Base-by-base conservation (phyloP, 2,329 filamentous ascomycete genomes). In the Fusarium mangiferae region DNA sequence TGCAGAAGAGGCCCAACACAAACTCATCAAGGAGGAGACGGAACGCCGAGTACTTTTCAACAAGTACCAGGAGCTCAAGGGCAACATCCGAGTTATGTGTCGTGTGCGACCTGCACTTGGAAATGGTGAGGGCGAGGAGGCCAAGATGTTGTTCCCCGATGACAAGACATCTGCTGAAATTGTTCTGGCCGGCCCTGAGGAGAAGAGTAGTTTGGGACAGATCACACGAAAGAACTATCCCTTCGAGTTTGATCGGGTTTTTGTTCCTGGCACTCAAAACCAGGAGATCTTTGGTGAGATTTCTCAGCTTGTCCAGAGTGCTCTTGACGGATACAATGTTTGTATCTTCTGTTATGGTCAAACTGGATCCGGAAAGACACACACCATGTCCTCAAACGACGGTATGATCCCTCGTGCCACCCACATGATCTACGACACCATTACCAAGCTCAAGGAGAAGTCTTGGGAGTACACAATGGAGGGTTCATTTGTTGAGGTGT, bases 271-370 rank as follows among this genome's bases (percentile, higher is more conserved):
- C 0, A 90, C 92, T 4, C 89, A 92, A 75, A 99, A 99, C 80
- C 87, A 90, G 24, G 93, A 97, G 74, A 92, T 99, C 3, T 99
- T 99, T 80, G 94, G 94, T 62, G 96, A 99, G 81, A 98, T 98
- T 80, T 97, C 94, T 64, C 96, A 99, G 81, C 89, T 99, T 39
- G 95, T 99, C 3, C 96, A 99, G 83, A 97, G 94, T 76, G 96
- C 97, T 0, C 87, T 99, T 44, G 96, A 99, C 79, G 96, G 96
- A 3, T 99, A 98, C 85, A 99, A 98, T 77, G 96, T 99, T 58
- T 98, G 96, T 83, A 98, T 99, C 72, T 98, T 99, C 84, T 98
- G 95, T 80, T 99, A 99, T 80, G 96, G 96, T 48, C 96, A 99
- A 82, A 99, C 96, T 0, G 96, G 96, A 7, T 96, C 95, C 24